Evolutionary conservation across 2,329 filamentous ascomycete genomes (phyloP).

Genomic region (Aspergillus uvarum): DNA sequence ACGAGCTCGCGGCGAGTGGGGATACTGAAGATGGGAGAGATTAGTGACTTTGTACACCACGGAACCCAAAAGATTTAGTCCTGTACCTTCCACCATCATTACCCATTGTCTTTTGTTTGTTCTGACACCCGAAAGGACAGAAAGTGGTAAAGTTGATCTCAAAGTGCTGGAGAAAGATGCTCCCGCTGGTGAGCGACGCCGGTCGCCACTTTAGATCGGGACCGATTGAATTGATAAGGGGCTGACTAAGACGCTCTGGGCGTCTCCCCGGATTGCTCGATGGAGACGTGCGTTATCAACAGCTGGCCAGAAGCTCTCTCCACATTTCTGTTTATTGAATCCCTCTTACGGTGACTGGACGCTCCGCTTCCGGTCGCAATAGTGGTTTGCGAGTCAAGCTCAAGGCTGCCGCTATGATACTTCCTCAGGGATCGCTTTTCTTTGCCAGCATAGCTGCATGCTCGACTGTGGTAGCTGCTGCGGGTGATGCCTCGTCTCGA

Average conservation of each 20-base stretch:
- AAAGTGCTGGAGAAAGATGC: background rate
- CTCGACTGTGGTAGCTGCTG: slow-evolving; percentile 37
- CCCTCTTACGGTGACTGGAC: slow-evolving; percentile 1
- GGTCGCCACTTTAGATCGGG: background rate
- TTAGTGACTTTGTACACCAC: background rate
- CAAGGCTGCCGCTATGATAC: slow-evolving; percentile 43
- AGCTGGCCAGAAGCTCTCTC: slow-evolving; percentile 43
- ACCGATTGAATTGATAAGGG: slow-evolving; percentile 17
- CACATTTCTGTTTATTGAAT: slow-evolving; percentile 23
- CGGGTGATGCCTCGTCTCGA: slow-evolving; percentile 64
- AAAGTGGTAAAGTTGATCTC: background rate
- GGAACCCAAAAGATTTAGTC: background rate
- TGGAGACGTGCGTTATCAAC: slow-evolving; percentile 27
- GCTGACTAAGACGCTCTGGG: slow-evolving; percentile 30
- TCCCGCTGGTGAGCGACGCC: background rate
- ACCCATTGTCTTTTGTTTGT: slow-evolving; percentile 63
- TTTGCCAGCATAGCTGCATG: slow-evolving; percentile 37
- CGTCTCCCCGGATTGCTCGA: slow-evolving; percentile 23
- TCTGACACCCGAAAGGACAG: background rate
- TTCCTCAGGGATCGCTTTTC: slow-evolving; percentile 35
- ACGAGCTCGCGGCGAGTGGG: slow-evolving; percentile 94
- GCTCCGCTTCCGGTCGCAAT: background rate
- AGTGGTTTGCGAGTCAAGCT: slow-evolving; percentile 20
- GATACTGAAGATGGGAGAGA: slow-evolving; percentile 57
- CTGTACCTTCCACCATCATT: slow-evolving; percentile 83